phyloP scores from a whole-genome alignment of 352 stramenopile species.

The Globisporangium barbulae region DNA sequence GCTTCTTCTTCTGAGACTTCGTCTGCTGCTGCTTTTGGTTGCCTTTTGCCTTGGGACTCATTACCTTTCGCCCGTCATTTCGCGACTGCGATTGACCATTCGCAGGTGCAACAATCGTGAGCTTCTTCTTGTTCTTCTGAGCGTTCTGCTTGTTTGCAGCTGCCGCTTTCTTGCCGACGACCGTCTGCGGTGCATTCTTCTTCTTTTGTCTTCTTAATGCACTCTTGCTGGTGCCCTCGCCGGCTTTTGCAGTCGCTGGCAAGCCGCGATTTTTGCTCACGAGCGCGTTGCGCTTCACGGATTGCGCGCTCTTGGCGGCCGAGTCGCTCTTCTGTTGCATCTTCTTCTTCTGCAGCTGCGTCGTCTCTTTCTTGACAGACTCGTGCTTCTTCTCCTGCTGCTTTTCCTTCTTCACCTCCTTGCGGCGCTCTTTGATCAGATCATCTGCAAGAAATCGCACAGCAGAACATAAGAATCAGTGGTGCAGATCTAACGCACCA shows the following conservation, averaged over 20 bases:
- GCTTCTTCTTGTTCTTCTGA: slow-evolving; percentile 19
- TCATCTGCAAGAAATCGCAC: slow-evolving; percentile 27
- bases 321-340: slow-evolving; percentile 13
- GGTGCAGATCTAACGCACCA: background rate
- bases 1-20: slow-evolving; percentile 4
- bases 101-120: slow-evolving; percentile 12
- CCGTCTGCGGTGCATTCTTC: slow-evolving; percentile 13
- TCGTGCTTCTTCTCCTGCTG: slow-evolving; percentile 27
- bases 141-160: slow-evolving; percentile 3
- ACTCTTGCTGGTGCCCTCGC: background rate
- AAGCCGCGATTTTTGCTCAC: slow-evolving; percentile 50
- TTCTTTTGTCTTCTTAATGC: slow-evolving; percentile 1
- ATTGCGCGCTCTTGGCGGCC: slow-evolving; percentile 20
- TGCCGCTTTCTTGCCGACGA: slow-evolving; percentile 16
- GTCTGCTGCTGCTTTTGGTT: slow-evolving; percentile 17
- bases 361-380: slow-evolving; percentile 19
- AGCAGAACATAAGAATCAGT: background rate
- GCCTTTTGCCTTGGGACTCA: slow-evolving; percentile 9
- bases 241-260: background rate
- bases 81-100: slow-evolving; percentile 11
- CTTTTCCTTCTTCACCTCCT: slow-evolving; percentile 63
- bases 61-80: slow-evolving; percentile 10
- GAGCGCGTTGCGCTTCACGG: slow-evolving; percentile 33
- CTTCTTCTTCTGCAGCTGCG: slow-evolving; percentile 21
- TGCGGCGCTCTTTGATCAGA: slow-evolving; percentile 74